These are phyloP conservation scores for Scheffersomyces spartinae DNA, from an alignment of 805 yeast genomes.

Conservation along the genomic window DNA sequence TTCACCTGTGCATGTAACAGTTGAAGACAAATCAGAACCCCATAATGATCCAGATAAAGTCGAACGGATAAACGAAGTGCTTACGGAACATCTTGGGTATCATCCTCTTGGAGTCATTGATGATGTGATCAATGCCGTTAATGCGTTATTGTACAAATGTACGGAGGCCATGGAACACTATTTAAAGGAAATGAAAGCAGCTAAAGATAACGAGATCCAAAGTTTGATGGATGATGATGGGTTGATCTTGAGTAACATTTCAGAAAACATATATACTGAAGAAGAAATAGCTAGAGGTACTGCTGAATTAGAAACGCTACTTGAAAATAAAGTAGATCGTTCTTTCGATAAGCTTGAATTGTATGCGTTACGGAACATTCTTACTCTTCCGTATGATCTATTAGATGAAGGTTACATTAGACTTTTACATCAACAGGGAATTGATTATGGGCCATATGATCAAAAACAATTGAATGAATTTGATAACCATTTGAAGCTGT, in stretches of 20 bases:
- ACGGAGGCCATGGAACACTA: slow-evolving; percentile 68
- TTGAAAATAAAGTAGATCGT: slow-evolving; percentile 66
- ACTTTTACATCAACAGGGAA: slow-evolving; percentile 54
- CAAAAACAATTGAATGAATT: slow-evolving; percentile 5
- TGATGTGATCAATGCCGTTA: slow-evolving; percentile 80
- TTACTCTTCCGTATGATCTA: slow-evolving; percentile 57
- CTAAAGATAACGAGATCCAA: slow-evolving; percentile 10
- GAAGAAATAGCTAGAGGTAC: slow-evolving; percentile 67
- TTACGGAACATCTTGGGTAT: slow-evolving; percentile 80
- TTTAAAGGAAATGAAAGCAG: slow-evolving; percentile 28
- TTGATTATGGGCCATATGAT: slow-evolving; percentile 15
- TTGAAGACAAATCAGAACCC: no score
- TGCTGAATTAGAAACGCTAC: slow-evolving; percentile 62
- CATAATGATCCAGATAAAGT: no score
- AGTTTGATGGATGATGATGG: slow-evolving; percentile 9
- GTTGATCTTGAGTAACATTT: slow-evolving; percentile 1
- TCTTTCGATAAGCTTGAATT: slow-evolving; percentile 82
- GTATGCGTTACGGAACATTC: slow-evolving; percentile 66
- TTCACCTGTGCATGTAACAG: no score
- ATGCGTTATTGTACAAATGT: slow-evolving; percentile 73
- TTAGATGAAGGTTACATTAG: slow-evolving; percentile 56
- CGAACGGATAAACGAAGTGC: no score
- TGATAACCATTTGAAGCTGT: slow-evolving; percentile 17
- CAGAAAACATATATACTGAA: slow-evolving; percentile 7
- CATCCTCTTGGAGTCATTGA: slow-evolving; percentile 78